Evolutionary conservation across 2,329 filamentous ascomycete species (phyloP), one percentile per base, ranked within the genome.

Genomic region (Penicillium sp.): DNA sequence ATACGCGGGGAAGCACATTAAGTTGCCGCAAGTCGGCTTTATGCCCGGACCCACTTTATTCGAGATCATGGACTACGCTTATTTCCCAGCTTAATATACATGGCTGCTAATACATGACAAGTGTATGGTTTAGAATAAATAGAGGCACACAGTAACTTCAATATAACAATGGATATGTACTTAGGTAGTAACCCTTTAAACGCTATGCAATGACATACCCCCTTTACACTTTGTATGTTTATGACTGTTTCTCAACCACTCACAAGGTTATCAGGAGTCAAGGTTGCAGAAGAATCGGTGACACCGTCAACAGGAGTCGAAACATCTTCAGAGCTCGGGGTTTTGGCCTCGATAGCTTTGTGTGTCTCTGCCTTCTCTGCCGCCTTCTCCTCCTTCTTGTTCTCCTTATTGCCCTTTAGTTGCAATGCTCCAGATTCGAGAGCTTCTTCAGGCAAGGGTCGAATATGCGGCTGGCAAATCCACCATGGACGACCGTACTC

Each of bases 371-470:
- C 59, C 9, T 10, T 29, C 27, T 11, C 27, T 29, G 3, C 56
- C 4, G 9, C 39, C 2, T 55, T 44, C 19, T 66, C 57, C 35
- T 64, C 56, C 3, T 6, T 41, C 3, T 56, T 47, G 21, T 49
- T 56, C 6, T 58, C 21, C n/a, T 63, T 58, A 19, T 66, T 58
- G 78, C 91, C 93, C 67, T 87, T 90, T 60, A 88, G 72, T 56
- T 82, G 84, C 72, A 96, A 82, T 2, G 90, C 88, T 0, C 93
- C 93, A 71, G 91, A 92, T 60, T 88, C 87, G 62, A 95, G 68
- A 2, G 95, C 95, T 77, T 98, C 93, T 64, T 89, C 90, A 0
- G 95, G 95, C 68, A 97, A 73, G 41, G 92, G 93, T 55, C 93
- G 80, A 7, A 97, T 84, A 67, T 96, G 90, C 4, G 93, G 89